Evolutionary conservation across 306 rosid species (phyloP).

Genomic region (Quercus ilex): DNA sequence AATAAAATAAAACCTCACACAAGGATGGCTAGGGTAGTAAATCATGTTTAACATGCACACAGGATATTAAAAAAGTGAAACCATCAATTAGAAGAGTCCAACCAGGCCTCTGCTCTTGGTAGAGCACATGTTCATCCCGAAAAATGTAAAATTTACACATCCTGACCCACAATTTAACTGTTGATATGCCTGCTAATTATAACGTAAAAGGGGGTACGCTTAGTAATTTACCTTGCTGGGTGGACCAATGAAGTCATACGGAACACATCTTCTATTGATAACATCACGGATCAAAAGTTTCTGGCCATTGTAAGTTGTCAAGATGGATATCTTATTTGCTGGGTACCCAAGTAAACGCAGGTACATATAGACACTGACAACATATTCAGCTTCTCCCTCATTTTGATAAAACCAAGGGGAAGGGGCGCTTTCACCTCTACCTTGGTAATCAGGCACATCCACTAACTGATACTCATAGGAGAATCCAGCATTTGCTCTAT

Average conservation of each 20-base stretch:
- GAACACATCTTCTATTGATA: constrained; percentile 80
- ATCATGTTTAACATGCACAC: too few species aligned
- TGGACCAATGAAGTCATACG: constrained; percentile 88
- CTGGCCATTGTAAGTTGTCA: constrained; percentile 99
- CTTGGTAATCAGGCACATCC: constrained; percentile 92
- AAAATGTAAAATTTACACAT: not conserved
- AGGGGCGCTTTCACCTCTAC: constrained; percentile 89
- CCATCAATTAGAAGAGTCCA: too few species aligned
- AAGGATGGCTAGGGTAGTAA: too few species aligned
- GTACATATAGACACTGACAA: constrained; percentile 92
- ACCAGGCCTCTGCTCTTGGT: too few species aligned
- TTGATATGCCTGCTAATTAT: not conserved
- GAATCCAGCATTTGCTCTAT: constrained; percentile 89
- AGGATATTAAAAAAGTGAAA: too few species aligned
- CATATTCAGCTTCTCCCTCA: constrained; percentile 93
- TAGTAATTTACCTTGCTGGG: constrained; percentile 75
- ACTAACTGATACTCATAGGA: constrained; percentile 92
- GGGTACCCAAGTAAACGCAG: constrained; percentile 95
- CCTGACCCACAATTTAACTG: not conserved
- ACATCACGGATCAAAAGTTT: constrained; percentile 97
- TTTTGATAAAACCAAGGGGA: constrained; percentile 99
- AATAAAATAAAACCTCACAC: not conserved
- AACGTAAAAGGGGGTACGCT: not conserved
- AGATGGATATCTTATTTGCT: constrained; percentile 91
- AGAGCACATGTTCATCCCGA: not conserved